phyloP scores from a whole-genome alignment of 441 rosid genomes.

The Gossypium trilobum region DNA sequence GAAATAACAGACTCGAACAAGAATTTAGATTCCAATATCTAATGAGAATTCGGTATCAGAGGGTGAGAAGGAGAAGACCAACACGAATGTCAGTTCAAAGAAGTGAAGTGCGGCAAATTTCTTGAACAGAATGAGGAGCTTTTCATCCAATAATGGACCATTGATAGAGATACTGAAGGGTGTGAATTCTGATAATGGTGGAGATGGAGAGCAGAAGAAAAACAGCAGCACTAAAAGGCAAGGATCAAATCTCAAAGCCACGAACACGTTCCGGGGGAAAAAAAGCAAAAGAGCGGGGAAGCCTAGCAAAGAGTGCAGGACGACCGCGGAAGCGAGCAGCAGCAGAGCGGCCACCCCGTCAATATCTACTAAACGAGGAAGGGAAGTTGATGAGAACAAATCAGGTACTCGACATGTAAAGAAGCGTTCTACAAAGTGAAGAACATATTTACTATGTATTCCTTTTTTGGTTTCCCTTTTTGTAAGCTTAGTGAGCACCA shows the following conservation, averaged over 20 bases:
- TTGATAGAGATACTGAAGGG: conserved; percentile 12
- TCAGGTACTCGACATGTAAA: conserved; percentile 23
- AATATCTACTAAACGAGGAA: conserved; percentile 18
- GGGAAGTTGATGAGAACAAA: conserved; percentile 30
- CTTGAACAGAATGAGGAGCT: conserved; percentile 40
- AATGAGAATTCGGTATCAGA: conserved; percentile 25
- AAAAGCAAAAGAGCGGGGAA: neutral
- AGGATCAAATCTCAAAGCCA: conserved; percentile 11
- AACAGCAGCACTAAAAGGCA: neutral
- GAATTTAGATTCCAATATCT: conserved; percentile 12
- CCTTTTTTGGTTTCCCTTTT: neutral
- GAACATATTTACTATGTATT: neutral
- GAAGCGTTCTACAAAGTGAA: conserved; percentile 34
- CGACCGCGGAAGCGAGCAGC: conserved; percentile 17
- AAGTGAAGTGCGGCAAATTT: conserved; percentile 37
- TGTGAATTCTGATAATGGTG: conserved; percentile 23
- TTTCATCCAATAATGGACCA: conserved; percentile 19
- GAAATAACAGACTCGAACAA: conserved; percentile 3
- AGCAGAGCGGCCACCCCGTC: neutral
- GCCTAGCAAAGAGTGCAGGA: conserved; percentile 20
- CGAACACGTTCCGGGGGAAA: conserved; percentile 21
- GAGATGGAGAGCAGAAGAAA: neutral
- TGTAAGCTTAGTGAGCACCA: neutral
- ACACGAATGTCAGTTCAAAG: conserved; percentile 20
- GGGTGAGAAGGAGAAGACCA: conserved; percentile 29